Conservation (phyloP, 2,329 filamentous ascomycete genomes). For the Fusarium stilboides region DNA sequence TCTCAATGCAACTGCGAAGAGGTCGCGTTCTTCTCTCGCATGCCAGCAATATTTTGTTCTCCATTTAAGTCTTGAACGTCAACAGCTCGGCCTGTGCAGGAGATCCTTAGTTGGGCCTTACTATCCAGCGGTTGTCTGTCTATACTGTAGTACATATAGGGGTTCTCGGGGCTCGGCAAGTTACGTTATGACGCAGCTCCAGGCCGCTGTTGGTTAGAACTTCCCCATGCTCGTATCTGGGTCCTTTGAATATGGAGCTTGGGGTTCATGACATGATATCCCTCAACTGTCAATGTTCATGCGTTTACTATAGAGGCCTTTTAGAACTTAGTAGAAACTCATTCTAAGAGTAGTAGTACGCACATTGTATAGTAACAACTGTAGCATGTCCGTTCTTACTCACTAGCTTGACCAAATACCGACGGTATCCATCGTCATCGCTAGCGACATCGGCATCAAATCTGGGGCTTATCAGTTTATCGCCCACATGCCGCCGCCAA, state of each 20-base stretch:
- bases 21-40: no score
- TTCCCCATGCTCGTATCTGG: neutral
- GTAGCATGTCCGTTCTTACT: neutral
- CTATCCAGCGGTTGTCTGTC: neutral
- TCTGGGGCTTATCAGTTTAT: slow-evolving; percentile 50
- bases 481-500: slow-evolving; percentile 29
- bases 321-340: neutral
- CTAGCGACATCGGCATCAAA: slow-evolving; percentile 45
- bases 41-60: no score
- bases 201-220: slow-evolving; percentile 1
- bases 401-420: slow-evolving; percentile 3
- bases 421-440: slow-evolving; percentile 23
- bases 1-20: no score
- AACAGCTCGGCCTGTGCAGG: no score
- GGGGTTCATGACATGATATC: no score
- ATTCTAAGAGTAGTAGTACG: no score
- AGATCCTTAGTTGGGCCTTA: neutral
- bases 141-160: neutral
- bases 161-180: neutral
- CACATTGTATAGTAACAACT: no score
- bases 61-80: no score
- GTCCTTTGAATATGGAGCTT: neutral
- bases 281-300: no score
- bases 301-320: no score
- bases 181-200: slow-evolving; percentile 12